These are phyloP conservation scores for Rosa multiflora DNA, from an alignment of 306 rosid genomes.

Conservation along the genomic window DNA sequence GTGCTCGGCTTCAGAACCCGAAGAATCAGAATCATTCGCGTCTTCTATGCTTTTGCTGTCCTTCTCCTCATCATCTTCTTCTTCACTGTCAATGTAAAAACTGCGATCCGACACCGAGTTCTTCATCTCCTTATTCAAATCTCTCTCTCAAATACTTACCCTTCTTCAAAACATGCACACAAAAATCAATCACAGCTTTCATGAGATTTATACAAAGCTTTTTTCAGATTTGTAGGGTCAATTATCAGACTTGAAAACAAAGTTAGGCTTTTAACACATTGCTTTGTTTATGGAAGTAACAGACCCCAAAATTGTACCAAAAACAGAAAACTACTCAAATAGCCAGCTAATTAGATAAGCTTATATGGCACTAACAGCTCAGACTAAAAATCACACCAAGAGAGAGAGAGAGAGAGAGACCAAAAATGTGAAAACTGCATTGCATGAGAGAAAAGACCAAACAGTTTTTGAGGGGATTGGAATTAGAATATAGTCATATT, in stretches of 20 bases:
- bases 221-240: not conserved
- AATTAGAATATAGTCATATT: not conserved
- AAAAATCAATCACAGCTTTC: not conserved
- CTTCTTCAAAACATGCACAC: not conserved
- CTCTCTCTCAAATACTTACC: not conserved
- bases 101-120: constrained; percentile 77
- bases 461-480: not conserved
- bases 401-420: no score
- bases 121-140: constrained; percentile 49
- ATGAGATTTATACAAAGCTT: not conserved
- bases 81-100: constrained; percentile 78
- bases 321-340: not conserved
- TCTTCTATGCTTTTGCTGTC: constrained; percentile 54
- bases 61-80: constrained; percentile 63
- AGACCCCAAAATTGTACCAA: not conserved
- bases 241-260: not conserved
- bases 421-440: not conserved
- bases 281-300: not conserved
- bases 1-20: constrained; percentile 52
- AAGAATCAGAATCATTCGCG: constrained; percentile 79
- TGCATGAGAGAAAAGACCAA: not conserved
- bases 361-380: not conserved
- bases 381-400: not conserved
- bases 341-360: constrained; percentile 7
- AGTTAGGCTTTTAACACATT: not conserved